Percentiles rank a stretch among this genome's conserved stretches.
Evolutionary conservation across 2,329 filamentous ascomycete genomes (phyloP).

Genomic region (Colletotrichum kahawae): DNA sequence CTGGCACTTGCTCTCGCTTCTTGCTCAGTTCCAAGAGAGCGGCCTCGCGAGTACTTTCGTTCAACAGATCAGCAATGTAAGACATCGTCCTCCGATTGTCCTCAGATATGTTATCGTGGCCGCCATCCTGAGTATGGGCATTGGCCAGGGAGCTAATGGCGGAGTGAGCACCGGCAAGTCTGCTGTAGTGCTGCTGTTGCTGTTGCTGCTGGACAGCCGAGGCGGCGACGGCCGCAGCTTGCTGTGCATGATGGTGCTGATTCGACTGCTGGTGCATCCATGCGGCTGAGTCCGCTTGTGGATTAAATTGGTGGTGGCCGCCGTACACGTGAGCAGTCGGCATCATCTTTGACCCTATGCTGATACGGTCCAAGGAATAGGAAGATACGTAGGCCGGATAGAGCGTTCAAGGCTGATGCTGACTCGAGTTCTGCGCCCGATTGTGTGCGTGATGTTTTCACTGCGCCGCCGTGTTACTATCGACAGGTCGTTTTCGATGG

Average conservation of each 20-base stretch:
- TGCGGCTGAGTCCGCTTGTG: constrained; percentile 63
- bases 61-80: constrained; percentile 91
- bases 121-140: constrained; percentile 57
- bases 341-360: constrained; percentile 56
- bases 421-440: neutral
- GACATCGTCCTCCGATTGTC: constrained; percentile 92
- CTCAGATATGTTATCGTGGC: constrained; percentile 76
- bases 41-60: constrained; percentile 84
- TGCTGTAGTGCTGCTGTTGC: constrained; percentile 57
- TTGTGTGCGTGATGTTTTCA: neutral
- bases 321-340: constrained; percentile 67
- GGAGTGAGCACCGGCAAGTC: neutral
- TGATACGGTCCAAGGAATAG: neutral
- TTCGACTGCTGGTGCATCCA: constrained; percentile 72
- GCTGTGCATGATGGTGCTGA: constrained; percentile 63
- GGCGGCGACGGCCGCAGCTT: constrained; percentile 58
- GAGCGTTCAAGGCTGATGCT: neutral
- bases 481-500: neutral
- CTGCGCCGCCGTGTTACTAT: neutral
- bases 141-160: constrained; percentile 32
- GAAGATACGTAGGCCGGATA: neutral
- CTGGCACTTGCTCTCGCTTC: constrained; percentile 97
- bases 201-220: constrained; percentile 53
- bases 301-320: constrained; percentile 68
- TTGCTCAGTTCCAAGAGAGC: constrained; percentile 96